Base-by-base conservation (phyloP, 1,139 yeast genomes). In the Spencermartinsiella ligniputridi region DNA sequence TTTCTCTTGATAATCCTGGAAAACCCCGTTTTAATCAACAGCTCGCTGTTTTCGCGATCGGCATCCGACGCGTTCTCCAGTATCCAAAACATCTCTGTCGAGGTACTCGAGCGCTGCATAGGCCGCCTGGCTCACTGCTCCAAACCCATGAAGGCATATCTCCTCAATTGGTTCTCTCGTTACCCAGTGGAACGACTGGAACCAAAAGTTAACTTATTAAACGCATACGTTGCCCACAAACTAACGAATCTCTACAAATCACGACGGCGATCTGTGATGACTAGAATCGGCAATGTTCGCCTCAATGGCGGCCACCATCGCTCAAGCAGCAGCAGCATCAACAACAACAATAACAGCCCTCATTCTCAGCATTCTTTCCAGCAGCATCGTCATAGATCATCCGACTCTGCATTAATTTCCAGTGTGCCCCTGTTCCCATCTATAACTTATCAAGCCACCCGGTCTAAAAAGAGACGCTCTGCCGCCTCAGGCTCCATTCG, bases 121-220 rank as follows among this genome's bases (percentile, higher is more conserved):
- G 95, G 95, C 0, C 67, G 83, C 3, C 54, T 87, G 40, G 72
- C 92, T 0, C 74, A 79, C 52, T 55, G 75, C 3, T 70, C 73
- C 25, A 61, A 72, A 2, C 55, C 65, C 0, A 58, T 67, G 11
- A 60, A 74, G 2, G 75, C 74, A 35, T 73, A 74, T 52, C 58
- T 83, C 29, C 70, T 79, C 2, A 72, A 76, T 49, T 83, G 88
- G 84, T 68, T 83, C 54, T 71, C 81, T 4, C 66, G 74, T 42
- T 50, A 39, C 39, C 54, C 62, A 71, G 29, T 59, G 12, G 41
- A 38, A 2, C 41, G 46, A 19, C 60, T 61, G 39, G 50, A 45
- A 27, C 53, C 55, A 32, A 57, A 62, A 39, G 64, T 69, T 3
- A 68, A 69, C 17, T 52, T 68, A 13, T 50, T 67, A 20, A 69